These are phyloP conservation scores for Balansia obtecta DNA, from an alignment of 2,329 filamentous ascomycete genomes.

Conservation along the genomic window DNA sequence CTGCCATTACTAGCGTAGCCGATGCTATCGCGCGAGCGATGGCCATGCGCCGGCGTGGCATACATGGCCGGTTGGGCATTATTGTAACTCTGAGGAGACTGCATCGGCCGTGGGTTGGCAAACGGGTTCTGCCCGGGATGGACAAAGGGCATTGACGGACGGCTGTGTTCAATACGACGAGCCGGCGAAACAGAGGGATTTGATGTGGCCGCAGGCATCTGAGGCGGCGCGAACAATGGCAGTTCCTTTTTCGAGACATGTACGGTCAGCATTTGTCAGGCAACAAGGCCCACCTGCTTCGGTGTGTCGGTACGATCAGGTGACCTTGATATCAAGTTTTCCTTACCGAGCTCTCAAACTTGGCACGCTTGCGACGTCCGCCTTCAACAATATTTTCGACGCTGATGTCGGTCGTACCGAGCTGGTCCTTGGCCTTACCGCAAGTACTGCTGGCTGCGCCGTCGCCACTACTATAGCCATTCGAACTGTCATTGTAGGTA, in stretches of 20 bases:
- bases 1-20: conserved; percentile 37
- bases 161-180: conserved; percentile 61
- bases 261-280: background rate
- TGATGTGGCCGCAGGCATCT: conserved; percentile 90
- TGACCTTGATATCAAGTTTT: background rate
- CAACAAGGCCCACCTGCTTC: background rate
- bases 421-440: conserved; percentile 69
- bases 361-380: conserved; percentile 85
- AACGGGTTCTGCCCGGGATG: conserved; percentile 70
- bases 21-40: conserved; percentile 54
- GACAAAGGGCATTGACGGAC: conserved; percentile 63
- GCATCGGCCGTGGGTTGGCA: conserved; percentile 61
- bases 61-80: conserved; percentile 43
- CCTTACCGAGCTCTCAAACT: conserved; percentile 93
- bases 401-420: conserved; percentile 93
- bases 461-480: conserved; percentile 80
- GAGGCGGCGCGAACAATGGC: conserved; percentile 85
- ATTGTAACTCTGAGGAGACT: conserved; percentile 69
- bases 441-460: conserved; percentile 60
- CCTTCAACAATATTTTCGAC: conserved; percentile 97
- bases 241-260: conserved; percentile 56
- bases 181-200: conserved; percentile 93
- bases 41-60: conserved; percentile 46
- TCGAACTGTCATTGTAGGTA: conserved; percentile 48
- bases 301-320: background rate